These are phyloP conservation scores for Zygoascus meyerae DNA, from an alignment of 1,139 yeast species.

Conservation along the genomic window DNA sequence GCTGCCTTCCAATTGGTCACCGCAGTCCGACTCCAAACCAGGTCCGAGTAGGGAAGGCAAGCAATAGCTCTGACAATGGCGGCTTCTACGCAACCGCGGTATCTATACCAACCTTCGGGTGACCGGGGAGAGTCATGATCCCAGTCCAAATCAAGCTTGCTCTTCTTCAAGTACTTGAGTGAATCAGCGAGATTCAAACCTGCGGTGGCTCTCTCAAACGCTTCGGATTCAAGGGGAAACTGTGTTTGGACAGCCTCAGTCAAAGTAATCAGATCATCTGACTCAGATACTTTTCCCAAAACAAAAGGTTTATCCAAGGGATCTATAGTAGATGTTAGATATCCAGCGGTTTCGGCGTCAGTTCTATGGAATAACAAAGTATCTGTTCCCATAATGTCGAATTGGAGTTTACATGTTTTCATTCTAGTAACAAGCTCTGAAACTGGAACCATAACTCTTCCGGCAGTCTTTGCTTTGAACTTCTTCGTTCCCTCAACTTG, in stretches of 20 bases:
- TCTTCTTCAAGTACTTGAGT: too few species aligned
- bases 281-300: constrained; percentile 55
- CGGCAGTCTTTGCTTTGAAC: constrained; percentile 54
- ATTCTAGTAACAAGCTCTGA: constrained; percentile 51
- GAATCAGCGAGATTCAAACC: too few species aligned
- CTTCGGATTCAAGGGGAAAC: too few species aligned
- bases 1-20: constrained; percentile 53
- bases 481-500: constrained; percentile 61
- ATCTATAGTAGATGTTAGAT: constrained; percentile 50
- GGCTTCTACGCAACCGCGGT: constrained; percentile 42
- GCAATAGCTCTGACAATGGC: constrained; percentile 49
- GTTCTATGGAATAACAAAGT: constrained; percentile 56
- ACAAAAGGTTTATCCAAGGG: constrained; percentile 51
- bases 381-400: constrained; percentile 59
- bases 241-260: constrained; percentile 20
- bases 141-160: too few species aligned
- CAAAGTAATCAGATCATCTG: constrained; percentile 49
- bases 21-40: constrained; percentile 56
- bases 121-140: too few species aligned
- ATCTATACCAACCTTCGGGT: too few species aligned
- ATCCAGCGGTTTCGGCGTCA: constrained; percentile 53
- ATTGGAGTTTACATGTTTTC: constrained; percentile 54
- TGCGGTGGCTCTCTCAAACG: too few species aligned
- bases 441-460: constrained; percentile 58
- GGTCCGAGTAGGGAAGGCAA: constrained; percentile 52